Base-by-base conservation (phyloP, 2,329 filamentous ascomycete species). In the Macrophomina pseudophaseolina region DNA sequence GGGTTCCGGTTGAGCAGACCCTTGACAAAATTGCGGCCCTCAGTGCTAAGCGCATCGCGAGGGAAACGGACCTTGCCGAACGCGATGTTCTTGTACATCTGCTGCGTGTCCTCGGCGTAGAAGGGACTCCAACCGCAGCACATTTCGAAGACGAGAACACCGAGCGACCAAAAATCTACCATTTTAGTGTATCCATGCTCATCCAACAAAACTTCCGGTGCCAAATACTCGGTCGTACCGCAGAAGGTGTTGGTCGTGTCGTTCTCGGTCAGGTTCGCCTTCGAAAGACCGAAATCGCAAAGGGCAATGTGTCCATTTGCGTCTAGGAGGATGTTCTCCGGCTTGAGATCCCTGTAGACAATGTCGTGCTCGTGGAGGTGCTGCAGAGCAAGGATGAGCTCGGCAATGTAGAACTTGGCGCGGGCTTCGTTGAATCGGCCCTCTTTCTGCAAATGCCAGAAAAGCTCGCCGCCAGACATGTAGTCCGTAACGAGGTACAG, bases 41-140 rank as follows among this genome's bases (percentile, higher is more conserved):
- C 95, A 48, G 93, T 91, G 68, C 93, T 97, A 38, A 99, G 83
- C 1, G 95, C 97, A 78, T 99, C 95, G 71, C 94, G 88, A 7
- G 95, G 95, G 79, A 99, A 99, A 68, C 95, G 87, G 67, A 99
- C 95, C 78, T 99, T 99, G 76, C 95, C 95, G 75, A 99, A 99
- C 0, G 95, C 95, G 77, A 99, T 99, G 82, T 99, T 99, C 85
- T 99, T 99, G 84, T 99, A 99, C 95, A 99, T 99, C 79, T 99
- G 95, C 80, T 99, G 95, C 0, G 95, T 99, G 76, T 99, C 95
- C 75, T 99, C 95, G 66, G 95, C 95, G 73, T 98, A 99, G 81
- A 99, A 99, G 0, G 95, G 95, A 74, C 93, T 97, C 95, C 95
- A 99, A 40, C 95, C 95, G 74, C 95, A 99, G 83, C 95, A 99